Percentiles rank a stretch among this genome's conserved stretches.
Evolutionary conservation across 1,139 yeast species (phyloP).

Genomic region (Magnusiomyces sp.): DNA sequence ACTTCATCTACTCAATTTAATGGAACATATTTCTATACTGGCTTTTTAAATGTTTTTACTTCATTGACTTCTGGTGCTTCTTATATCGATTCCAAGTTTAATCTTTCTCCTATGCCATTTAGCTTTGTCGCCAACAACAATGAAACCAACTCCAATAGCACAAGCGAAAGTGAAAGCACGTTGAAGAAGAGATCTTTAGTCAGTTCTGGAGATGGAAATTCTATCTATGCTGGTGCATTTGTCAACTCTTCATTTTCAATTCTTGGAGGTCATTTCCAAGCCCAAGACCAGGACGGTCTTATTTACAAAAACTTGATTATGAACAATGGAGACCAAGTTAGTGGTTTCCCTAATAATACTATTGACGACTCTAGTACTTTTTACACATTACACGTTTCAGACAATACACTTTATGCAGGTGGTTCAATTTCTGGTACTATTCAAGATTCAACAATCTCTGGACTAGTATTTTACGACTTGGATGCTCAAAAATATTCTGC

Average conservation of each 20-base stretch:
- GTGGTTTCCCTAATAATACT: slow-evolving; percentile 32
- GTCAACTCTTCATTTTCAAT: slow-evolving; percentile 45
- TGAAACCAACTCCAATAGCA: neutral
- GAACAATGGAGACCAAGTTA: slow-evolving; percentile 25
- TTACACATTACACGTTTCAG: slow-evolving; percentile 37
- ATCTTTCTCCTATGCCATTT: slow-evolving; percentile 24
- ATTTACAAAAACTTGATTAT: slow-evolving; percentile 36
- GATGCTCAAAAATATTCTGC: slow-evolving; percentile 33
- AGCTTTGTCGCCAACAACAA: slow-evolving; percentile 29
- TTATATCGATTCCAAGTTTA: slow-evolving; percentile 20
- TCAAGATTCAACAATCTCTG: slow-evolving; percentile 26
- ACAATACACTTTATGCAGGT: slow-evolving; percentile 42
- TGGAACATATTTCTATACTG: slow-evolving; percentile 19
- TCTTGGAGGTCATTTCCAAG: slow-evolving; percentile 46
- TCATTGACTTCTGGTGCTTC: slow-evolving; percentile 25
- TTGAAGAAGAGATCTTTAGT: slow-evolving; percentile 11
- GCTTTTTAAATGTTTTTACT: slow-evolving; percentile 20
- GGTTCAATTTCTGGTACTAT: slow-evolving; percentile 41
- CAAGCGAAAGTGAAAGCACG: slow-evolving; percentile 9
- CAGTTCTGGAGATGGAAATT: slow-evolving; percentile 13
- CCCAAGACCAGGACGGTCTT: slow-evolving; percentile 16
- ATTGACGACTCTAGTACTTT: slow-evolving; percentile 34
- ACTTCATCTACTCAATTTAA: slow-evolving; percentile 14
- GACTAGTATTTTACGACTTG: slow-evolving; percentile 48
- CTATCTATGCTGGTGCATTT: slow-evolving; percentile 31